Evolutionary conservation across 1,139 yeast genomes (phyloP).

Genomic region (Oligophagozyma castellii): DNA sequence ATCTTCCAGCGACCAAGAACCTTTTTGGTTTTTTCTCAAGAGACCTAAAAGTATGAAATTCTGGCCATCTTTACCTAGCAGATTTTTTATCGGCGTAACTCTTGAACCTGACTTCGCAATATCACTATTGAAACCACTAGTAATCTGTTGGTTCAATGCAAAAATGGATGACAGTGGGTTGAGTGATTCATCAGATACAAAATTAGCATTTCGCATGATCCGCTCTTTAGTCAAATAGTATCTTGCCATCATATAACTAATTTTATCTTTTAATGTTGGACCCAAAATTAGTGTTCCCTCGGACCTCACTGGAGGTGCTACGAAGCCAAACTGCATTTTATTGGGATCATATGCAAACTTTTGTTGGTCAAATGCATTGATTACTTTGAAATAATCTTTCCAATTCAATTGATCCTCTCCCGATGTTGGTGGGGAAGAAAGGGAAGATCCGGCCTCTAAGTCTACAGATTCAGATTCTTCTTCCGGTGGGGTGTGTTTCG

Average conservation of each 20-base stretch:
- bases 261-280: conserved; percentile 23
- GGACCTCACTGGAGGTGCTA: conserved; percentile 7
- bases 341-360: conserved; percentile 46
- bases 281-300: conserved; percentile 3
- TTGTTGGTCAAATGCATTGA: conserved; percentile 57
- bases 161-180: conserved; percentile 25
- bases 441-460: conserved; percentile 7
- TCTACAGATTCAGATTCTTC: not conserved
- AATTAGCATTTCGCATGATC: conserved; percentile 59
- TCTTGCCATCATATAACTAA: conserved; percentile 33
- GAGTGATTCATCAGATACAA: conserved; percentile 27
- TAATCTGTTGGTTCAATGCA: conserved; percentile 6
- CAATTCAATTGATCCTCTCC: conserved; percentile 35
- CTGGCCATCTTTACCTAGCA: conserved; percentile 72
- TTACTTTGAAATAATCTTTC: conserved; percentile 57
- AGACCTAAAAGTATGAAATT: conserved; percentile 71
- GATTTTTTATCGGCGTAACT: conserved; percentile 65
- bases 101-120: conserved; percentile 26
- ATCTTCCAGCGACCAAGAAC: conserved; percentile 69
- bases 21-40: conserved; percentile 47
- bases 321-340: conserved; percentile 48
- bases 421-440: conserved; percentile 2
- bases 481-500: not conserved
- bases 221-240: conserved; percentile 55
- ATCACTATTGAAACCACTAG: conserved; percentile 2